Percentiles rank a stretch among this genome's conserved stretches.
Evolutionary conservation across 2,329 filamentous ascomycete genomes (phyloP).

Genomic region (Emergomyces pasteurianus): DNA sequence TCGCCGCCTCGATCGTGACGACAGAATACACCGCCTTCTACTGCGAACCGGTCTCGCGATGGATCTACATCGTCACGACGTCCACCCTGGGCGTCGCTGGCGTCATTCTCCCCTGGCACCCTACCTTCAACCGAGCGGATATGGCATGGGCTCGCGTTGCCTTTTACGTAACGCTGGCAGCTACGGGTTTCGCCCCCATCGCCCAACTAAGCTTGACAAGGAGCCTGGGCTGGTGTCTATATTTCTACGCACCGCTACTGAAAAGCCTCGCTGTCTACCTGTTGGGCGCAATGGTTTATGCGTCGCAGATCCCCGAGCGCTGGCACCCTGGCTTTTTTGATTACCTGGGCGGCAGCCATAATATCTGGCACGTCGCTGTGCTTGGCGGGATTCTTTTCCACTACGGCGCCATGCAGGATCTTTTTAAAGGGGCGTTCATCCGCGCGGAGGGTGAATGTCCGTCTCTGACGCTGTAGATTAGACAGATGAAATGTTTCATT

Average conservation of each 20-base stretch:
- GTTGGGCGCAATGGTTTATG: constrained; percentile 73
- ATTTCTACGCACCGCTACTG: constrained; percentile 77
- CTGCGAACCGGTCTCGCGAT: constrained; percentile 80
- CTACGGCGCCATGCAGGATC: constrained; percentile 89
- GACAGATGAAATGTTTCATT: neutral
- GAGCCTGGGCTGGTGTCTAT: constrained; percentile 65
- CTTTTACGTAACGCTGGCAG: constrained; percentile 78
- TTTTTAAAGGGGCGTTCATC: constrained; percentile 69
- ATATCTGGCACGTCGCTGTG: constrained; percentile 94
- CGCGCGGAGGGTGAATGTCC: constrained; percentile 44
- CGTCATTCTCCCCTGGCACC: constrained; percentile 90
- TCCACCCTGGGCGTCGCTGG: constrained; percentile 71
- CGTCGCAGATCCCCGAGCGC: constrained; percentile 81
- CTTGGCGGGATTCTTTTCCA: constrained; percentile 95
- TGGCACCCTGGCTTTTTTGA: constrained; percentile 92
- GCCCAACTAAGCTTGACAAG: constrained; percentile 70
- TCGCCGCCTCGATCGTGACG: constrained; percentile 89
- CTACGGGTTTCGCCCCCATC: constrained; percentile 81
- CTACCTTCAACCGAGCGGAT: constrained; percentile 80
- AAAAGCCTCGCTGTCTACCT: constrained; percentile 85
- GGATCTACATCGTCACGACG: constrained; percentile 74
- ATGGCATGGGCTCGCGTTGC: constrained; percentile 87
- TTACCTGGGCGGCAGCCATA: constrained; percentile 89
- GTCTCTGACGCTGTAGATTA: neutral
- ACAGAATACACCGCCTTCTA: constrained; percentile 99